phyloP scores from a whole-genome alignment of 2,329 filamentous ascomycete genomes.

The Fusarium phyllophilum region DNA sequence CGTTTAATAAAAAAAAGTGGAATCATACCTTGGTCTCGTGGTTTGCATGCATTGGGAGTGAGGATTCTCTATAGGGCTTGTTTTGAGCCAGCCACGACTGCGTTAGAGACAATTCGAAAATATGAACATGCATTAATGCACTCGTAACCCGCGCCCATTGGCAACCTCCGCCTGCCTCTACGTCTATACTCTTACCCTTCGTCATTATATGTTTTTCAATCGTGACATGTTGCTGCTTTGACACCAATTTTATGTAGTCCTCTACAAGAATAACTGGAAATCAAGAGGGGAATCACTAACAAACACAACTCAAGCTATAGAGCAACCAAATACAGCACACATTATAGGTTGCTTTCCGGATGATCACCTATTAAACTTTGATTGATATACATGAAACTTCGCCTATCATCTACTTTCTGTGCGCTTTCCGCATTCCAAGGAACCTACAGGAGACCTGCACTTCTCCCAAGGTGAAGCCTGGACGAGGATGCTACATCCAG shows the following conservation, averaged over 20 bases:
- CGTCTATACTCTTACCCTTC: background rate
- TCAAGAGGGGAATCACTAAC: background rate
- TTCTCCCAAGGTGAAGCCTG: slow-evolving; percentile 38
- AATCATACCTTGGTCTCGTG: slow-evolving; percentile 52
- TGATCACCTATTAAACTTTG: slow-evolving; percentile 3
- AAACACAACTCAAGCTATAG: background rate
- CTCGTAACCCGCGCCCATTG: slow-evolving; percentile 38
- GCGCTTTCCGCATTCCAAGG: slow-evolving; percentile 13
- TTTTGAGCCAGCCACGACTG: slow-evolving; percentile 50
- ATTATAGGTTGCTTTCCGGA: slow-evolving; percentile 16
- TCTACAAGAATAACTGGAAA: background rate
- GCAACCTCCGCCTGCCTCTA: slow-evolving; percentile 13
- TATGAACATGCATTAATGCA: slow-evolving; percentile 49
- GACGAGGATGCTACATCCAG: background rate
- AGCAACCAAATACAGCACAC: background rate
- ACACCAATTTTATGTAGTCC: background rate
- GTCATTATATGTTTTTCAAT: background rate
- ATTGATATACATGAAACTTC: slow-evolving; percentile 32
- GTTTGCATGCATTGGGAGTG: slow-evolving; percentile 56
- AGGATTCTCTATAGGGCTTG: slow-evolving; percentile 48
- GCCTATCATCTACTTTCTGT: slow-evolving; percentile 16
- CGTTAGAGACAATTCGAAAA: slow-evolving; percentile 52
- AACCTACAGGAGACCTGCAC: slow-evolving; percentile 48
- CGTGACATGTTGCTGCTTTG: background rate
- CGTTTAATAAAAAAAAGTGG: slow-evolving; percentile 50